Conservation (phyloP, 441 rosid genomes). For the Syzygium malaccense region DNA sequence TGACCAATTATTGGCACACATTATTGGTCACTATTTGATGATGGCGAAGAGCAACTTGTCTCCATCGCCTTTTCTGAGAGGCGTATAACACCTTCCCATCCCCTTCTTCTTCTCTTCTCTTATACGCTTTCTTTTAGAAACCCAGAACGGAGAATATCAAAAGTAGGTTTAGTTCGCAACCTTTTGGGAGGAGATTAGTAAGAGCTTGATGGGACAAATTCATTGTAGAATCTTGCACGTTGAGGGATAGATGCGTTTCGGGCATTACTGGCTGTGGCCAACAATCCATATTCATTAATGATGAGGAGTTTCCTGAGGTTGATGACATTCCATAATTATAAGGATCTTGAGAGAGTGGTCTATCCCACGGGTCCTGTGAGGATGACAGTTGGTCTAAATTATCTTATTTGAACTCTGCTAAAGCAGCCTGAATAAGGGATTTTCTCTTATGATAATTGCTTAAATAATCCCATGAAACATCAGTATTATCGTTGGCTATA, state of each 20-base stretch:
- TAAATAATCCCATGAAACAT: background rate
- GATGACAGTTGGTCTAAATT: background rate
- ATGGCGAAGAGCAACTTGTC: background rate
- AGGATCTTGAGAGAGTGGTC: background rate
- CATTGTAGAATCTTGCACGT: background rate
- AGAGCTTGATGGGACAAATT: background rate
- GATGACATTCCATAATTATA: background rate
- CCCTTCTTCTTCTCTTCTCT: background rate
- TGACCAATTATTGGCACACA: no score
- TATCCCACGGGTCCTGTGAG: background rate
- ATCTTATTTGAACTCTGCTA: rapidly evolving
- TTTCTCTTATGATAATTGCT: background rate
- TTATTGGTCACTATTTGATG: background rate
- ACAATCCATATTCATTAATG: background rate
- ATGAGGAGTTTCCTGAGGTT: rapidly evolving
- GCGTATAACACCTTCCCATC: background rate
- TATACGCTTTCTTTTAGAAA: background rate
- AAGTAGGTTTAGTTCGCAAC: no score
- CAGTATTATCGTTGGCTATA: background rate
- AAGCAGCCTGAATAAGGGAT: background rate
- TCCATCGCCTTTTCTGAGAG: background rate
- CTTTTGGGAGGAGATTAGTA: background rate
- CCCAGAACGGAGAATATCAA: background rate
- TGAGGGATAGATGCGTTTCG: background rate
- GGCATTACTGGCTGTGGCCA: background rate